Evolutionary conservation across 1,139 yeast genomes (phyloP).

Genomic region (Scheffersomyces lignicola): DNA sequence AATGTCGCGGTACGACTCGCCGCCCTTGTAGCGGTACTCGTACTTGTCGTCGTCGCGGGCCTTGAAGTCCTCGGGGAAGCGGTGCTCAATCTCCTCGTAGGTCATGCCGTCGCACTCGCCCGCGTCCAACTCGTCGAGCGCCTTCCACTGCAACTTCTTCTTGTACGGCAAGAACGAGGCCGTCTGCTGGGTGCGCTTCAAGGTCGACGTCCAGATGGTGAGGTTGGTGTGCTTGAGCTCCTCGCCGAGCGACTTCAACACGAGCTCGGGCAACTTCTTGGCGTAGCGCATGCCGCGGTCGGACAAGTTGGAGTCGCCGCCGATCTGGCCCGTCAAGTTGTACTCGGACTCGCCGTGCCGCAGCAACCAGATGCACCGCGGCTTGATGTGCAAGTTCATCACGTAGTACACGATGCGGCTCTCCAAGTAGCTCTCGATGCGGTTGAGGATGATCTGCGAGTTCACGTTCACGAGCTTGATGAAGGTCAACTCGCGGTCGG

Average conservation of each 20-base stretch:
- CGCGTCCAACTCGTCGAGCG: conserved; percentile 94
- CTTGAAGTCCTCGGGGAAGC: conserved; percentile 90
- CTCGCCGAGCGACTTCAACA: conserved; percentile 67
- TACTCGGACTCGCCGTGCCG: conserved; percentile 95
- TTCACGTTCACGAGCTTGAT: conserved; percentile 86
- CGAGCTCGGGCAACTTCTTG: conserved; percentile 74
- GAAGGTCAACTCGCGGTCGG: conserved; percentile 71
- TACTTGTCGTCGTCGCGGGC: conserved; percentile 96
- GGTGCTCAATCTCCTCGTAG: conserved; percentile 74
- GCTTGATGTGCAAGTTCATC: conserved; percentile 92
- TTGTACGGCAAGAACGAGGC: conserved; percentile 81
- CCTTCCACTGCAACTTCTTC: conserved; percentile 87
- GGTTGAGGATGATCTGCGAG: conserved; percentile 82
- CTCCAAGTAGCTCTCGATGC: conserved; percentile 85
- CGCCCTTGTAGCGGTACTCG: conserved; percentile 94
- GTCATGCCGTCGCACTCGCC: conserved; percentile 96
- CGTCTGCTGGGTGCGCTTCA: conserved; percentile 90
- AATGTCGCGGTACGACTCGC: conserved; percentile 94
- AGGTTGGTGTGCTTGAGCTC: conserved; percentile 63
- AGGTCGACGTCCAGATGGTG: conserved; percentile 96
- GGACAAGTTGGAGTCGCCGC: conserved; percentile 90
- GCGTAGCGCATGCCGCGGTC: conserved; percentile 89
- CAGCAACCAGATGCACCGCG: conserved; percentile 88
- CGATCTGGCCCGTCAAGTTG: conserved; percentile 91
- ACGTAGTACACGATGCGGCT: conserved; percentile 92